Evolutionary conservation across 2,329 filamentous ascomycete species (phyloP), one percentile per base, ranked within the genome.

Genomic region (Tothia fuscella): DNA sequence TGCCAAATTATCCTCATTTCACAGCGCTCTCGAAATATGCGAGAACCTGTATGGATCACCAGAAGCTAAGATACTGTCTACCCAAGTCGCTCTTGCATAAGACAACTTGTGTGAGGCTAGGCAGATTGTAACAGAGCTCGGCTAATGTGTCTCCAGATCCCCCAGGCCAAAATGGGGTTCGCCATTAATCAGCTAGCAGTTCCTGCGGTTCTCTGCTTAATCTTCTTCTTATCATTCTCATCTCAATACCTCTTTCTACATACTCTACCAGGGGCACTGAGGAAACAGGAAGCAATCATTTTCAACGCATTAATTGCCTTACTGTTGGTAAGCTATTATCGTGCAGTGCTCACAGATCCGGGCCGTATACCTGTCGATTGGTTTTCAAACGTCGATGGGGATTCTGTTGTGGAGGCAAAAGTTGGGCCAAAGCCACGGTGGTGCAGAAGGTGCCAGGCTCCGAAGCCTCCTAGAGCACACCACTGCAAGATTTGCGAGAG

Each of bases 401-500:
- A 28, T 6, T 22, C 28, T 9, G 14, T 40, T 5, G 30, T 16
- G 19, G n/a, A 20, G 14, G 10, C 21, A 16, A 20, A n/a, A 3
- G 34, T 30, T 19, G 41, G 35, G 5, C 35, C 25, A 22, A 33
- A 21, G 16, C 42, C 61, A 45, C 62, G 67, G 46, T 89, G 82
- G 81, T 93, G 85, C 63, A 74, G 72, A 49, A 86, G 83, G 58
- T 93, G 85, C 59, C 65, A 74, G 36, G 72, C 74, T 25, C 76
- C 76, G 10, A 91, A 91, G 54, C 83, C 85, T 2, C 76, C 80
- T 1, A 69, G 85, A 48, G 76, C 83, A 1, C 85, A 91, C 66
- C 85, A 93, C 66, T 93, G 85, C 63, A 79, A 78, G 48, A 73
- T 74, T 50, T 93, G 84, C 63, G 67, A 67, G 48, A 75, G 79